A percentile compares a stretch with the other conserved stretches of the same genome.
Evolutionary conservation across 2,329 filamentous ascomycete species (phyloP).

Genomic region (Aspergillus amoenus): DNA sequence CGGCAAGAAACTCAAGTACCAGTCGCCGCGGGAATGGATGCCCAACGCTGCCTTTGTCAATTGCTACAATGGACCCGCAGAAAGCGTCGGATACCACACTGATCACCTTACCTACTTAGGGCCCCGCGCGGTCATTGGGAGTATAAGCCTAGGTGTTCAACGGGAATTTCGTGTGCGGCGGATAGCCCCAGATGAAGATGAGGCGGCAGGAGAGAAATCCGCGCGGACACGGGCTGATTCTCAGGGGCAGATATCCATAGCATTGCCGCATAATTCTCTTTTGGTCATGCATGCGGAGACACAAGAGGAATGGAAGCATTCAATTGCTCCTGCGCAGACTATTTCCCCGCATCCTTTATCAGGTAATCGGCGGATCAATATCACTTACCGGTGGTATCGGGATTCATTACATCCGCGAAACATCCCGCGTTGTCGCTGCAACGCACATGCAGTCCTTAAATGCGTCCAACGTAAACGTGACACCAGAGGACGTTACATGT

Average conservation of each 20-base stretch:
- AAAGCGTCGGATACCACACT: constrained; percentile 88
- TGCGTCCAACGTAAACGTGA: constrained; percentile 78
- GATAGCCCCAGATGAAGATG: constrained; percentile 58
- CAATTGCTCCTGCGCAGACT: constrained; percentile 69
- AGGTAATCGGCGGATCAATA: constrained; percentile 79
- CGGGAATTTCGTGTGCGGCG: constrained; percentile 86
- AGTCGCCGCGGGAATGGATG: constrained; percentile 70
- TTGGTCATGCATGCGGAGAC: constrained; percentile 97
- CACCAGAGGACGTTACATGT: constrained; percentile 79
- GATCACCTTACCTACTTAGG: constrained; percentile 94
- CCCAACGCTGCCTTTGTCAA: constrained; percentile 95
- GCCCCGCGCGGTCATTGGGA: constrained; percentile 83
- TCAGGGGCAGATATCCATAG: constrained; percentile 85
- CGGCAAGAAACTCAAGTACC: constrained; percentile 72
- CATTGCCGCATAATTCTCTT: constrained; percentile 90
- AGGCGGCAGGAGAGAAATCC: background rate
- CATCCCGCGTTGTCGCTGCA: constrained; percentile 77
- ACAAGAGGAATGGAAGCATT: constrained; percentile 97
- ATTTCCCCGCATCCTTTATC: constrained; percentile 84
- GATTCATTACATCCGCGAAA: constrained; percentile 70
- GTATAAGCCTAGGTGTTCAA: constrained; percentile 85
- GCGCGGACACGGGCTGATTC: constrained; percentile 52
- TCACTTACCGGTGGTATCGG: constrained; percentile 90
- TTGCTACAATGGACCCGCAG: constrained; percentile 77
- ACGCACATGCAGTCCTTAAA: constrained; percentile 66